Percentiles rank a stretch among this genome's conserved stretches.
phyloP scores from a whole-genome alignment of 805 yeast genomes.

The Lachancea quebecensis region DNA sequence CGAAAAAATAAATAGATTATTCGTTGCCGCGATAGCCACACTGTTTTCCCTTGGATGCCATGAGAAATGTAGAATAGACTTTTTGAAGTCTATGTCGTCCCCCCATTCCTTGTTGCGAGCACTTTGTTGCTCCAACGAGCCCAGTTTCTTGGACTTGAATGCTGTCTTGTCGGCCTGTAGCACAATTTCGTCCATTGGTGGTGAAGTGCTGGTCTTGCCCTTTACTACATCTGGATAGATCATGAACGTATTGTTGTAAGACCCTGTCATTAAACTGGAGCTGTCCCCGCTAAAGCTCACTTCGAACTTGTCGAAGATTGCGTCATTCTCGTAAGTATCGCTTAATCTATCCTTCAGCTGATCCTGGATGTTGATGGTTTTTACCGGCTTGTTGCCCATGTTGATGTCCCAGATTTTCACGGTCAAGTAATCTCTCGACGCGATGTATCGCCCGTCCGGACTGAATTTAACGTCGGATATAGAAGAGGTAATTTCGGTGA shows the following conservation, averaged over 20 bases:
- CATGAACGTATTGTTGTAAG: conserved; percentile 95
- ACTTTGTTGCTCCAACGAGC: conserved; percentile 38
- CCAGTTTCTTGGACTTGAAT: conserved; percentile 52
- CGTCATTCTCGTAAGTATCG: conserved; percentile 97
- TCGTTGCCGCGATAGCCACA: conserved; percentile 97
- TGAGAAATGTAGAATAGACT: conserved; percentile 87
- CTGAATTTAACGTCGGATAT: conserved; percentile 92
- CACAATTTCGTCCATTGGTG: conserved; percentile 51
- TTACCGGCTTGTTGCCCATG: conserved; percentile 92
- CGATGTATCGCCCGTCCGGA: conserved; percentile 87
- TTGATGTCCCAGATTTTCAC: conserved; percentile 97
- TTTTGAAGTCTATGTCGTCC: conserved; percentile 86
- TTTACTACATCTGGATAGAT: conserved; percentile 80
- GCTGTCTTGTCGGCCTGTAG: conserved; percentile 98
- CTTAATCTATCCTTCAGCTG: conserved; percentile 87
- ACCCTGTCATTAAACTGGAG: conserved; percentile 89
- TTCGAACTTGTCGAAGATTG: conserved; percentile 97
- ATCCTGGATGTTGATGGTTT: conserved; percentile 93
- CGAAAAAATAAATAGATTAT: conserved; percentile 80
- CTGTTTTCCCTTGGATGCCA: conserved; percentile 98
- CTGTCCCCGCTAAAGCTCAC: conserved; percentile 93
- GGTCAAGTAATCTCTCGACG: conserved; percentile 94
- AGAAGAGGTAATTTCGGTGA: conserved; percentile 92
- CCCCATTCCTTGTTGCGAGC: conserved; percentile 40
- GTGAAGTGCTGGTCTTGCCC: conserved; percentile 7